These are phyloP conservation scores for Sutorius eximius DNA, from an alignment of 1,284 basidiomycete species.

Conservation along the genomic window DNA sequence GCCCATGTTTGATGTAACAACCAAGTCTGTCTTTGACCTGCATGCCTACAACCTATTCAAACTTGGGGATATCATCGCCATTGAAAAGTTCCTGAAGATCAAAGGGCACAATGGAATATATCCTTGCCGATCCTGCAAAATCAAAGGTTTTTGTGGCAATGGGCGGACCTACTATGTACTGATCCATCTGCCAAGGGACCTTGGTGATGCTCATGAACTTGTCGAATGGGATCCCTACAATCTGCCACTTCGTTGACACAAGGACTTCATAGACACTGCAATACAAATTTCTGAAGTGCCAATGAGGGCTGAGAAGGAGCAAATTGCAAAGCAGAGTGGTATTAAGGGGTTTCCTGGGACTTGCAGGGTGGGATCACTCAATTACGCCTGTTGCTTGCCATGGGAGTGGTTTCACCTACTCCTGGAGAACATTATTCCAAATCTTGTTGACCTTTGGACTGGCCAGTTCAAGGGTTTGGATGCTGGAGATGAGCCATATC, in stretches of 20 bases:
- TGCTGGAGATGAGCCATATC: background rate
- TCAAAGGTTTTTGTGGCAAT: background rate
- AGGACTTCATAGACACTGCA: too few relatives aligned
- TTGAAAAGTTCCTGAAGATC: background rate
- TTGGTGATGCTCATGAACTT: background rate
- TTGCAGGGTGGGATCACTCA: background rate
- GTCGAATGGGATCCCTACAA: background rate
- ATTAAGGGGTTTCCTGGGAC: background rate
- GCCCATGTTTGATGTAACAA: background rate
- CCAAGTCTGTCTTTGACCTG: background rate
- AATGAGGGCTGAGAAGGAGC: too few relatives aligned
- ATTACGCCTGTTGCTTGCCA: background rate
- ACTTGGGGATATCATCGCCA: background rate
- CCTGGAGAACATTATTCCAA: background rate
- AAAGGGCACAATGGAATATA: background rate
- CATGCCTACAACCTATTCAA: background rate
- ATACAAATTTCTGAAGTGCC: too few relatives aligned
- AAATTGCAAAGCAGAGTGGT: background rate
- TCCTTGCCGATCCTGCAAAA: background rate
- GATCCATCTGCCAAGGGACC: background rate
- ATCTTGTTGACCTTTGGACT: background rate
- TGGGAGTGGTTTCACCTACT: background rate
- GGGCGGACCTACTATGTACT: background rate
- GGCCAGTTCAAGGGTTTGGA: background rate
- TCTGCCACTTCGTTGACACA: background rate